Conservation (phyloP, 1,139 yeast genomes). For the Kurtzmaniella quercitrusa region DNA sequence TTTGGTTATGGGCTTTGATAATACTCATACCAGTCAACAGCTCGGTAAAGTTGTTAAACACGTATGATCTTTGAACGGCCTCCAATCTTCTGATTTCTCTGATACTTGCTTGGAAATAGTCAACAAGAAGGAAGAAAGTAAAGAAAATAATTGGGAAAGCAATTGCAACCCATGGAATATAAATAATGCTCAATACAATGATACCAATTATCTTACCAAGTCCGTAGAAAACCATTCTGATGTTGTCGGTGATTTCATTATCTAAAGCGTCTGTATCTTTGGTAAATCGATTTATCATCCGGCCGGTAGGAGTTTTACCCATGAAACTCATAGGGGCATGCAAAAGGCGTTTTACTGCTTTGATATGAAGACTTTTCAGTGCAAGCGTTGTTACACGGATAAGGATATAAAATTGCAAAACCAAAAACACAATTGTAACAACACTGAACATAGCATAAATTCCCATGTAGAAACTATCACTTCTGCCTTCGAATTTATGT, state of each 20-base stretch:
- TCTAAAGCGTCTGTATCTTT: slow-evolving; percentile 46
- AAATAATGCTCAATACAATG: slow-evolving; percentile 37
- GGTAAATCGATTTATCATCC: slow-evolving; percentile 53
- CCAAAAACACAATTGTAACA: slow-evolving; percentile 44
- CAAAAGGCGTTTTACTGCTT: slow-evolving; percentile 32
- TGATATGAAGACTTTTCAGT: slow-evolving; percentile 33
- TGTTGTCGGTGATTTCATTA: slow-evolving; percentile 43
- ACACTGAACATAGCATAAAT: slow-evolving; percentile 31
- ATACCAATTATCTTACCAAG: slow-evolving; percentile 39
- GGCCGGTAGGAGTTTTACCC: slow-evolving; percentile 44
- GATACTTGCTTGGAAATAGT: slow-evolving; percentile 40
- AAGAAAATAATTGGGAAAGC: slow-evolving; percentile 38
- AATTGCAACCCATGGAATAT: slow-evolving; percentile 45
- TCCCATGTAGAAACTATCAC: slow-evolving; percentile 28
- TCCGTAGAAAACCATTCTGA: slow-evolving; percentile 39
- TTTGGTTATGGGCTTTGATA: slow-evolving; percentile 34
- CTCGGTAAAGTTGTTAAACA: slow-evolving; percentile 44
- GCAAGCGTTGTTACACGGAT: slow-evolving; percentile 49
- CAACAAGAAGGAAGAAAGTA: slow-evolving; percentile 29
- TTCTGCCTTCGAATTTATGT: slow-evolving; percentile 19
- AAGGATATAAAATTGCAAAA: slow-evolving; percentile 49
- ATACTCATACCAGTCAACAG: slow-evolving; percentile 43
- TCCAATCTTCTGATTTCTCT: slow-evolving; percentile 44
- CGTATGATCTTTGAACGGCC: slow-evolving; percentile 42
- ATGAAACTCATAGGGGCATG: slow-evolving; percentile 45